These are phyloP conservation scores for Phytophthora litchii DNA, from an alignment of 352 stramenopile species.

Conservation along the genomic window DNA sequence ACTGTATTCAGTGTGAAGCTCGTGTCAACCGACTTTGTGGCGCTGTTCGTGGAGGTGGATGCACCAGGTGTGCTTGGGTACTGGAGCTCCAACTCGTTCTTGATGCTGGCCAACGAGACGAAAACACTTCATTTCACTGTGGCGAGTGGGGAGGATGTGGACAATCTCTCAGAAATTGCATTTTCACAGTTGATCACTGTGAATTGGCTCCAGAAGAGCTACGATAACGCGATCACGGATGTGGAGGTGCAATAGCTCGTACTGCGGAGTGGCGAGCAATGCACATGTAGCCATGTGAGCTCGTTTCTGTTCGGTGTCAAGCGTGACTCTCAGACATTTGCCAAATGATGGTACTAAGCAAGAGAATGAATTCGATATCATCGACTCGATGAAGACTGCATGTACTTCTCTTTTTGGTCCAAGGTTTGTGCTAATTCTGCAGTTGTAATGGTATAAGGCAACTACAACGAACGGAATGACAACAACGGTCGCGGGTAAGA, in stretches of 20 bases:
- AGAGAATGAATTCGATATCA: no score
- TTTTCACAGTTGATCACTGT: conserved; percentile 52
- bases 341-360: no score
- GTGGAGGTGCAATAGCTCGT: conserved; percentile 15
- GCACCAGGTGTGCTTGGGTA: conserved; percentile 48
- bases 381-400: no score
- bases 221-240: conserved; percentile 34
- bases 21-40: conserved; percentile 53
- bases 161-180: conserved; percentile 27
- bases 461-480: no score
- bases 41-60: conserved; percentile 83
- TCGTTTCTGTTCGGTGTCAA: conserved; percentile 19
- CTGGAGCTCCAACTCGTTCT: conserved; percentile 78
- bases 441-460: no score
- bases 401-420: no score
- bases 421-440: no score
- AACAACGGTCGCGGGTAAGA: no score
- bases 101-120: conserved; percentile 67
- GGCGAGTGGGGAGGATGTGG: conserved; percentile 10
- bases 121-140: conserved; percentile 58
- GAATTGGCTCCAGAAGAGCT: conserved; percentile 81
- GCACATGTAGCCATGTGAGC: background rate
- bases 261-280: conserved; percentile 2
- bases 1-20: conserved; percentile 54
- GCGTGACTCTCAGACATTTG: conserved; percentile 2